Evolutionary conservation across 768 basidiomycete genomes (phyloP), one percentile per base, ranked within the genome.

Genomic region (Termitomyces sp.): DNA sequence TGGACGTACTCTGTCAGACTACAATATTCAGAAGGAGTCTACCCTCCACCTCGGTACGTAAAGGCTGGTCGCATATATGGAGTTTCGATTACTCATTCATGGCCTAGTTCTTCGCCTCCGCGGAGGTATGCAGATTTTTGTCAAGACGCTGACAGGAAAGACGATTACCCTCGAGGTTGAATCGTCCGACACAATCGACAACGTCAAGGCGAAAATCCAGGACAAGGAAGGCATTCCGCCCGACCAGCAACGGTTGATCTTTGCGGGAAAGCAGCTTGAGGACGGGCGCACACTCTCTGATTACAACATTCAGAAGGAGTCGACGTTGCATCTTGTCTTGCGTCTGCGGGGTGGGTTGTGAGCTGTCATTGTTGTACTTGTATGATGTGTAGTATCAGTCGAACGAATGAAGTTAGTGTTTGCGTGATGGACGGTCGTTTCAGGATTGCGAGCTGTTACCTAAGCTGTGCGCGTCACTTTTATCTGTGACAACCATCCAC

Each of bases 1-100:
- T 58, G 74, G 74, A 2, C 70, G 74, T 8, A 73, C 72, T 16
- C 69, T 73, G 12, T 83, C 85, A 0, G 85, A 66, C 26, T 66
- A 66, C 40, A 66, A 66, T 18, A 66, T 66, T 4, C 66, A 66
- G 66, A 86, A 87, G 69, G 86, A 87, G 74, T 81, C 82, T 9
- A 90, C 88, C 43, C 77, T 91, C 56, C 79, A 88, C 55, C 72
- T 74, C 4, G 65, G 65, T 64, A 51, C 56, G 65, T 57, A 30
- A 14, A 49, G 12, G 33, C 23, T 4, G 14, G 16, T 12, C 8
- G 33, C 43, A 32, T 3, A 63, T 40, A 61, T 57, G 64, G 38
- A 4, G 50, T 57, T 50, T 2, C 23, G 5, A 20, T 52, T 7
- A 55, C 32, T 46, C 23, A 43, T 50, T 0, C 35, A 6, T 28